Evolutionary conservation across 2,329 filamentous ascomycete species (phyloP).

Genomic region (Blastomyces silverae): DNA sequence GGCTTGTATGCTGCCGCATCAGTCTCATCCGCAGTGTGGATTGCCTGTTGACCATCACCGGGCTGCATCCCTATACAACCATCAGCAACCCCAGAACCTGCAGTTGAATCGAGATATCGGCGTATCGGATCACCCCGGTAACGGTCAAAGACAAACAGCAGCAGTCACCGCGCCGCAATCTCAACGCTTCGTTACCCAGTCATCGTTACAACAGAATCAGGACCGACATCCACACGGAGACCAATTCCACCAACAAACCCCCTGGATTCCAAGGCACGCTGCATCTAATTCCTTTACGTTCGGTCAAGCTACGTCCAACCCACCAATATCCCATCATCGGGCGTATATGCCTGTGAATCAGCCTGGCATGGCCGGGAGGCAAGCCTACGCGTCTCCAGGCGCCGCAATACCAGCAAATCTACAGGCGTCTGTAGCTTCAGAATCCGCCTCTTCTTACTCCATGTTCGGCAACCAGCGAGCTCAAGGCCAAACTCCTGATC

Average conservation of each 20-base stretch:
- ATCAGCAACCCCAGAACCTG: not conserved
- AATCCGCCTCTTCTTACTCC: not conserved
- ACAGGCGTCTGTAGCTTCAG: not conserved
- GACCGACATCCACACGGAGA: not conserved
- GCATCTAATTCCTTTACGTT: not conserved
- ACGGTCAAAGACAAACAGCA: not conserved
- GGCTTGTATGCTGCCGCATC: not conserved
- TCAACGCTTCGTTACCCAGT: not conserved
- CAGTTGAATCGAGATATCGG: not conserved
- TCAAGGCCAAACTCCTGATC: not conserved
- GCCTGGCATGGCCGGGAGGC: not conserved
- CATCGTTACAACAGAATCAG: not conserved
- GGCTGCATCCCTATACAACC: not conserved
- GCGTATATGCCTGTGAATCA: not conserved
- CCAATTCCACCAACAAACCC: not conserved
- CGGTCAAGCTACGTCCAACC: not conserved
- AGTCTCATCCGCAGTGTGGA: not conserved
- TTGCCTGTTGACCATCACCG: not conserved
- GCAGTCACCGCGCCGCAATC: not conserved
- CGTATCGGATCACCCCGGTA: not conserved
- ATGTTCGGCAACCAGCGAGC: not conserved
- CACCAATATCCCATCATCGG: conserved; percentile 2
- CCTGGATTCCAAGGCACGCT: not conserved
- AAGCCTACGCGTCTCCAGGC: not conserved
- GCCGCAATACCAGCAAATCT: not conserved